Conservation (phyloP, 78 protist species). For the Tieghemostelium lacteum region DNA sequence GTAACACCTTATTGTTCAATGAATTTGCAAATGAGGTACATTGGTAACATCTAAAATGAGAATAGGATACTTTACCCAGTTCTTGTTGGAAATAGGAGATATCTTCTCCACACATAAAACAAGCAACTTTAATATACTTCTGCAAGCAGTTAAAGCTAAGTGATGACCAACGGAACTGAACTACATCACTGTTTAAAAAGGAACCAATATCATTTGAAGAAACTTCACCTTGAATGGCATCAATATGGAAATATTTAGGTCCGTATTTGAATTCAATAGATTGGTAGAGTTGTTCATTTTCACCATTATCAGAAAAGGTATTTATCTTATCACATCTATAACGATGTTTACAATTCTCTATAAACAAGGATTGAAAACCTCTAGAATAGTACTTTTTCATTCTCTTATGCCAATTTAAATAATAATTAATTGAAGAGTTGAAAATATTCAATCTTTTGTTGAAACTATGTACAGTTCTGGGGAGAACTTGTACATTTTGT, state of each 20-base stretch:
- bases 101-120: background rate
- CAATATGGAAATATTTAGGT: background rate
- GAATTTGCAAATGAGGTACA: background rate
- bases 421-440: background rate
- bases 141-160: background rate
- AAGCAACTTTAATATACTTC: background rate
- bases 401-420: background rate
- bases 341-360: constrained; percentile 18
- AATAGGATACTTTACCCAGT: background rate
- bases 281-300: background rate
- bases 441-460: constrained; percentile 14
- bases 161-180: background rate
- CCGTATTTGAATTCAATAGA: background rate
- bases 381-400: background rate
- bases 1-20: background rate
- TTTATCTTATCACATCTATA: background rate
- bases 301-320: background rate
- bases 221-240: background rate
- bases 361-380: background rate
- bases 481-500: constrained; percentile 8
- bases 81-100: background rate
- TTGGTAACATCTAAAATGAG: background rate
- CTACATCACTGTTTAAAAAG: background rate
- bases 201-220: constrained; percentile 7
- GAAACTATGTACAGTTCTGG: background rate